A percentile compares a stretch with the other conserved stretches of the same genome.
phyloP scores from a whole-genome alignment of 1,284 basidiomycete species.

The Leccinum subrobustum region DNA sequence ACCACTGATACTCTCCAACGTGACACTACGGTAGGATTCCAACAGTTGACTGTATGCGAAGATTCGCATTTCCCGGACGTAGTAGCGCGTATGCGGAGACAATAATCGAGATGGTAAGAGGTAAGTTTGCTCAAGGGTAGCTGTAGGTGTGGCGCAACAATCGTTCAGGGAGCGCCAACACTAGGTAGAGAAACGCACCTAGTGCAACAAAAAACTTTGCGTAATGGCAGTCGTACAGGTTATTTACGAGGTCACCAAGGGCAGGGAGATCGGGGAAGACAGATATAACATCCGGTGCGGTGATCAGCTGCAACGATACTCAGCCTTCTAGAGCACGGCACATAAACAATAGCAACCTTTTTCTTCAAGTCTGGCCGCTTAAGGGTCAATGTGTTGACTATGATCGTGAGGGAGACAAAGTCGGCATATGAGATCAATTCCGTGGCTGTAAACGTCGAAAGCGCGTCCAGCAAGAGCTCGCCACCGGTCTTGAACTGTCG shows the following conservation, averaged over 20 bases:
- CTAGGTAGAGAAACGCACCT: slow-evolving; percentile 41
- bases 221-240: slow-evolving; percentile 91
- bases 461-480: slow-evolving; percentile 84
- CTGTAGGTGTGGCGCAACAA: slow-evolving; percentile 37
- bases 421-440: slow-evolving; percentile 91
- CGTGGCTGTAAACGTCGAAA: slow-evolving; percentile 92
- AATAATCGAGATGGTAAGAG: slow-evolving; percentile 87
- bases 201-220: slow-evolving; percentile 92
- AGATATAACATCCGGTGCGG: slow-evolving; percentile 70
- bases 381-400: slow-evolving; percentile 77
- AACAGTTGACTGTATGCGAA: slow-evolving; percentile 91
- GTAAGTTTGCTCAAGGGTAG: slow-evolving; percentile 85
- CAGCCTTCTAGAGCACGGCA: not conserved
- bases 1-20: slow-evolving; percentile 80
- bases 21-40: slow-evolving; percentile 89
- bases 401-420: slow-evolving; percentile 86
- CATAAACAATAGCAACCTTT: slow-evolving; percentile 54
- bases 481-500: slow-evolving; percentile 76
- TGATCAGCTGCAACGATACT: slow-evolving; percentile 50
- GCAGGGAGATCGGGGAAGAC: slow-evolving; percentile 69
- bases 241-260: slow-evolving; percentile 70
- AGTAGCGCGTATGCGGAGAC: slow-evolving; percentile 85
- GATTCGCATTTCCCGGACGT: slow-evolving; percentile 96
- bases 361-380: slow-evolving; percentile 90
- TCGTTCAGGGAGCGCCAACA: not conserved